Evolutionary conservation across 2,329 filamentous ascomycete genomes (phyloP).

Genomic region (Penicillium sp.): DNA sequence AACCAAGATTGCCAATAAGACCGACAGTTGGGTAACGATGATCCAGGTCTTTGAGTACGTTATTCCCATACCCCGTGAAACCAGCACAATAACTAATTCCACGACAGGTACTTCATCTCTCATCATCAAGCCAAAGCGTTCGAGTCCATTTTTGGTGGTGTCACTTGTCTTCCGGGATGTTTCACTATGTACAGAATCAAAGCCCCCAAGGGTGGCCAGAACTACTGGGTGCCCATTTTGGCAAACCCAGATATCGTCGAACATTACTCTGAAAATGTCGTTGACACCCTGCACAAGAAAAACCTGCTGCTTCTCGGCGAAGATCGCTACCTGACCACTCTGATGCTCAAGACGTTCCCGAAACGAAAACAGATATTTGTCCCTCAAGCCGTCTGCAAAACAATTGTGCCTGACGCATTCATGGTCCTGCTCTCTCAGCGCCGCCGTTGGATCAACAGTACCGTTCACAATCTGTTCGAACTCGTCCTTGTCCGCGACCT

Average conservation of each 20-base stretch:
- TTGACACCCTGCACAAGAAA: conserved; percentile 97
- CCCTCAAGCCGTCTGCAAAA: conserved; percentile 98
- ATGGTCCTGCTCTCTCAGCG: conserved; percentile 89
- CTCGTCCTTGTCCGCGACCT: conserved; percentile 91
- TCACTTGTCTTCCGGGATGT: conserved; percentile 95
- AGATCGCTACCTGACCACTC: conserved; percentile 90
- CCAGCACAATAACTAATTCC: conserved; percentile 7
- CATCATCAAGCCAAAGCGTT: conserved; percentile 97
- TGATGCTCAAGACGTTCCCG: conserved; percentile 98
- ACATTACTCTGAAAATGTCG: conserved; percentile 98
- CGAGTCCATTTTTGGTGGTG: conserved; percentile 97
- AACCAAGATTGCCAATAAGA: conserved; percentile 99
- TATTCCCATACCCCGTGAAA: background rate
- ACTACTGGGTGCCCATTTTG: conserved; percentile 98
- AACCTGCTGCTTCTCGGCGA: conserved; percentile 88
- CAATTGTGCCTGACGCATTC: conserved; percentile 90
- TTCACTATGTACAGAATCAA: conserved; percentile 99
- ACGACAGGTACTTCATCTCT: conserved; percentile 80
- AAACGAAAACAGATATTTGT: conserved; percentile 99
- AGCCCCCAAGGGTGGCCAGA: conserved; percentile 94
- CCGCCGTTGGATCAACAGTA: conserved; percentile 98
- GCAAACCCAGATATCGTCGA: conserved; percentile 98
- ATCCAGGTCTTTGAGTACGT: conserved; percentile 93
- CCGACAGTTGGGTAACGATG: conserved; percentile 88
- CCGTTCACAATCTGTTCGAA: conserved; percentile 98